These are phyloP conservation scores for Aristolochia fimbriata DNA, from an alignment of 164 flowering plant genomes.

Conservation along the genomic window DNA sequence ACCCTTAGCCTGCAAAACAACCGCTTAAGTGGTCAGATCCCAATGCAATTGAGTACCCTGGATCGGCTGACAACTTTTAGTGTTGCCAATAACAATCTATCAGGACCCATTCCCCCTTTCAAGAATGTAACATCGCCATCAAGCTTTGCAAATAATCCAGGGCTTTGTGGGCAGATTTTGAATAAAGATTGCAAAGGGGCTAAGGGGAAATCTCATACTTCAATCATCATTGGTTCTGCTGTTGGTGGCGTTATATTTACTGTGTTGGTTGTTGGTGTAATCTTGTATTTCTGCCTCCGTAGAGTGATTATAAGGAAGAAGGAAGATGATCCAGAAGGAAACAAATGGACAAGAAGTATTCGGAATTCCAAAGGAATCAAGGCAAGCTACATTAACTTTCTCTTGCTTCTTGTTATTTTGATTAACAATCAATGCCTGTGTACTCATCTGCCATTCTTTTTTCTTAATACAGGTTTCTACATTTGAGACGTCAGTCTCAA, in stretches of 20 bases:
- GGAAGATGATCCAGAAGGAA: conserved; percentile 71
- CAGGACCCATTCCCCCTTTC: conserved; percentile 45
- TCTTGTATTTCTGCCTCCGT: conserved; percentile 25
- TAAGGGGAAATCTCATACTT: conserved; percentile 16
- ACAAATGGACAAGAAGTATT: conserved; percentile 73
- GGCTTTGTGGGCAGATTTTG: conserved; percentile 8
- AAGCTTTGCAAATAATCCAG: conserved; percentile 1
- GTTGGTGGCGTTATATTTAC: conserved; percentile 37
- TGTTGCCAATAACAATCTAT: conserved; percentile 45
- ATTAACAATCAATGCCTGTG: too few species aligned
- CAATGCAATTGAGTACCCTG: conserved; percentile 34
- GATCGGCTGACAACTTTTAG: conserved; percentile 38
- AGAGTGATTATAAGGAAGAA: conserved; percentile 29
- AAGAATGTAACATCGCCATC: neutral
- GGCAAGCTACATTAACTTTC: conserved; percentile 21
- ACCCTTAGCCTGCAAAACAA: conserved; percentile 50
- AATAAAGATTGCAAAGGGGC: conserved; percentile 17
- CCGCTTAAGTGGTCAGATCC: conserved; percentile 49
- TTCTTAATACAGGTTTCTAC: conserved; percentile 37
- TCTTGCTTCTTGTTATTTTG: neutral
- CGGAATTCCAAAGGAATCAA: conserved; percentile 57
- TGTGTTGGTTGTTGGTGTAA: conserved; percentile 25
- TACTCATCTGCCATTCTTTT: neutral
- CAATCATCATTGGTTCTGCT: conserved; percentile 41
- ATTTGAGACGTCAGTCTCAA: conserved; percentile 10